Conservation (phyloP, 176 grass and related monocot genomes). For the Avena eriantha region DNA sequence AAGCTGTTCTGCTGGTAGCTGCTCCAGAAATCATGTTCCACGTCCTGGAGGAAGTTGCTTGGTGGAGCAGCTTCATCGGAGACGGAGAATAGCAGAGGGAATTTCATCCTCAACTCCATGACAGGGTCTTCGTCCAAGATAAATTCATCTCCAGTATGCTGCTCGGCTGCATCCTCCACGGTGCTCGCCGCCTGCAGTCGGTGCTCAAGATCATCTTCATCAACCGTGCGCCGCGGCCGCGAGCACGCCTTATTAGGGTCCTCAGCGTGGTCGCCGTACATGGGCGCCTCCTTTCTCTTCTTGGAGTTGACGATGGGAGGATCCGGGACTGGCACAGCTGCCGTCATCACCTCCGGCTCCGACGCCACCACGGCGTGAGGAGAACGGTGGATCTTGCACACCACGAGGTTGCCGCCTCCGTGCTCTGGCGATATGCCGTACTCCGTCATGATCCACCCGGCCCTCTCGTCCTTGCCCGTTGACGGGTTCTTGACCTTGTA, state of each 20-base stretch:
- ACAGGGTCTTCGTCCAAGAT: too few species aligned
- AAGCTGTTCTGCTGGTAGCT: too few species aligned
- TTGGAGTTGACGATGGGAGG: not conserved
- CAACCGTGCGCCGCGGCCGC: not conserved
- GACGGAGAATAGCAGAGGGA: too few species aligned
- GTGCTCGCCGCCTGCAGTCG: too few species aligned
- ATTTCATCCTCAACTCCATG: too few species aligned
- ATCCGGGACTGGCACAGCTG: not conserved
- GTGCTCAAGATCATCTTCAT: too few species aligned
- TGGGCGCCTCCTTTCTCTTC: not conserved
- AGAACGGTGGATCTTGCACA: not conserved
- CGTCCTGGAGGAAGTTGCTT: not conserved
- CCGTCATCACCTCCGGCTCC: not conserved
- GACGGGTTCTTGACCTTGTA: not conserved
- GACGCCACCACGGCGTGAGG: not conserved
- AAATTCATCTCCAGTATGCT: too few species aligned
- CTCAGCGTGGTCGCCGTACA: too few species aligned
- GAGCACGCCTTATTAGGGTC: not conserved
- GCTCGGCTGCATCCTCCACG: too few species aligned
- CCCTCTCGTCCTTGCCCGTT: not conserved
- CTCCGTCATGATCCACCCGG: not conserved
- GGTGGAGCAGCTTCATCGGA: not conserved
- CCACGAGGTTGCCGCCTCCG: not conserved
- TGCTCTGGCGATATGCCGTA: not conserved
- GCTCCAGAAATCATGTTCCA: not conserved